phyloP scores from a whole-genome alignment of 1,139 yeast genomes.

The Lodderomyces beijingensis region DNA sequence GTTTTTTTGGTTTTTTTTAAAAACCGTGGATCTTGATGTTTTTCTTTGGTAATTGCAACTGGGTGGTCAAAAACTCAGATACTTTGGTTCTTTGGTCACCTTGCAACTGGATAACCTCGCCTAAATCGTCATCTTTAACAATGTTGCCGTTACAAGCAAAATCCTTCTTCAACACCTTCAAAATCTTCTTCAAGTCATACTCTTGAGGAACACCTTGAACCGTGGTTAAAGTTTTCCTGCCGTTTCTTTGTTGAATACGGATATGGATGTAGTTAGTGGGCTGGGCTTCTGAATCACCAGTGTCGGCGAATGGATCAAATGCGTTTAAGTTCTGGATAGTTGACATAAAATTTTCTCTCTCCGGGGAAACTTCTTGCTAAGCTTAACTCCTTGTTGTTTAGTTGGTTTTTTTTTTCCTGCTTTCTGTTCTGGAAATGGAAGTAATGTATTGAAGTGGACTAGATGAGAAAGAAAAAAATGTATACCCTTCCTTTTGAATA shows the following conservation, averaged over 20 bases:
- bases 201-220: constrained; percentile 97
- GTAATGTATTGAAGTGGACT: no score
- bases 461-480: no score
- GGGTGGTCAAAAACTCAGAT: constrained; percentile 84
- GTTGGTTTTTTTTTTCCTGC: no score
- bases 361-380: constrained; percentile 1
- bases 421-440: no score
- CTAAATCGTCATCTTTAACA: constrained; percentile 93
- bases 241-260: constrained; percentile 99
- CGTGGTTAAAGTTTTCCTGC: constrained; percentile 97
- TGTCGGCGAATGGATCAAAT: constrained; percentile 99
- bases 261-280: constrained; percentile 94
- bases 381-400: no score
- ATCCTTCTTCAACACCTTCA: constrained; percentile 93
- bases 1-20: no score
- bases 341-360: constrained; percentile 44
- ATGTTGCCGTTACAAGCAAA: constrained; percentile 99
- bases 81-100: constrained; percentile 99
- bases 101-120: constrained; percentile 96
- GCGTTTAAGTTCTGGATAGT: constrained; percentile 97
- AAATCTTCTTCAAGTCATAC: constrained; percentile 89
- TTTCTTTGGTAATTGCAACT: constrained; percentile 89
- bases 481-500: no score
- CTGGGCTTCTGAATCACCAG: constrained; percentile 98
- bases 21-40: constrained; percentile 98